phyloP scores from a whole-genome alignment of 768 basidiomycete genomes.

The Rubroboletus pulcherrimus region DNA sequence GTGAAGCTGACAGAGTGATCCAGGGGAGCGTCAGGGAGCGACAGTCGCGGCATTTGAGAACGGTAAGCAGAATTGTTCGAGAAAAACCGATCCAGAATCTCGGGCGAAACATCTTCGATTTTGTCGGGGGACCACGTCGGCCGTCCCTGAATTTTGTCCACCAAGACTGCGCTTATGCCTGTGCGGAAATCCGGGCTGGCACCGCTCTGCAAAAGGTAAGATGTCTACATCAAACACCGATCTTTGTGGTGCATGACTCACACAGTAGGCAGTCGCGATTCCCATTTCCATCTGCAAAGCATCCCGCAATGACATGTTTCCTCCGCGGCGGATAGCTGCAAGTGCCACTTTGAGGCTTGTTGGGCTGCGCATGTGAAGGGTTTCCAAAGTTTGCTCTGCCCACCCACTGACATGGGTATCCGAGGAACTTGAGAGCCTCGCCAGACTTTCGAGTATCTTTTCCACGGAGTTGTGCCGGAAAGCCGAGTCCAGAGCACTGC shows the following conservation, averaged over 20 bases:
- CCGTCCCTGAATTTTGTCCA: slow-evolving; percentile 47
- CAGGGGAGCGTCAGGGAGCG: slow-evolving; percentile 35
- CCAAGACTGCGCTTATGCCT: slow-evolving; percentile 71
- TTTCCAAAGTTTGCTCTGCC: slow-evolving; percentile 67
- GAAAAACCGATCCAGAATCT: slow-evolving; percentile 69
- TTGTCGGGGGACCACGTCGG: slow-evolving; percentile 72
- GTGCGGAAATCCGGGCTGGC: slow-evolving; percentile 79
- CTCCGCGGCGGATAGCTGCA: slow-evolving; percentile 71
- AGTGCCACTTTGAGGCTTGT: slow-evolving; percentile 92
- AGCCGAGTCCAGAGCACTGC: slow-evolving; percentile 76
- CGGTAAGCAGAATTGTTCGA: slow-evolving; percentile 46
- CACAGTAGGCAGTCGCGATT: slow-evolving; percentile 87
- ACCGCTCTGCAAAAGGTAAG: slow-evolving; percentile 48
- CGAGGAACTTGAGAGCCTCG: slow-evolving; percentile 35
- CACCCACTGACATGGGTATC: slow-evolving; percentile 56
- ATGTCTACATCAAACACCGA: slow-evolving; percentile 13
- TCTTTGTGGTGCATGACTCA: slow-evolving; percentile 41
- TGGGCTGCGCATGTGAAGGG: slow-evolving; percentile 72
- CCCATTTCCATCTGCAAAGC: slow-evolving; percentile 81
- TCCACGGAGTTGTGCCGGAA: slow-evolving; percentile 74
- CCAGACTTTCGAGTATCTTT: slow-evolving; percentile 59
- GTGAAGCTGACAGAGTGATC: slow-evolving; percentile 30
- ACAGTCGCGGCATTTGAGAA: slow-evolving; percentile 41
- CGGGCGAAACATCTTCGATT: slow-evolving; percentile 55
- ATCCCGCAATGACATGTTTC: slow-evolving; percentile 54